Base-by-base conservation (phyloP, 768 basidiomycete species). In the Leccinellum luteum region DNA sequence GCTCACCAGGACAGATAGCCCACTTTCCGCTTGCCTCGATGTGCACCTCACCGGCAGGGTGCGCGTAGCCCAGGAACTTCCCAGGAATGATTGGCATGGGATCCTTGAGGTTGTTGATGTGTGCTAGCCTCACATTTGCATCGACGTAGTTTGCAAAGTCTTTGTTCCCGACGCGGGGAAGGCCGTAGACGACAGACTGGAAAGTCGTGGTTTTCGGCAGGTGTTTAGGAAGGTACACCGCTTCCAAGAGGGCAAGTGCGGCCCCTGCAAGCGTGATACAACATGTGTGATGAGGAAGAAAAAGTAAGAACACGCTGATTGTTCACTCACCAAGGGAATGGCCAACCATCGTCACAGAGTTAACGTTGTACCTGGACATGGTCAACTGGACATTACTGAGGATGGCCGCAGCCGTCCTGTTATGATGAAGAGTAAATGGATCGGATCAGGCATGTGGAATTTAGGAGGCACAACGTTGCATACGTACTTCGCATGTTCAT, bases 121-220 rank as follows among this genome's bases (percentile, higher is more conserved):
- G 85, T 13, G 76, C 82, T 17, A 84, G 54, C 2, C 68, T 60
- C 38, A 73, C 47, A 34, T 80, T 71, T 12, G 72, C 63, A 59
- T 85, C 81, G 48, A 85, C 76, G 58, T 79, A 80, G 63, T 84
- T 63, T 1, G 84, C 85, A 59, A 86, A 87, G 0, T 72, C 80
- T 64, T 80, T 74, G 66, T 86, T 86, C 27, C 85, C 84, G 3
- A 75, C 74, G 8, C 75, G 67, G 9, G 75, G 76, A 23, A 73
- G 61, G n/a, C 74, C 76, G 44, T 73, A 77, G 9, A 56, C 25
- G 45, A 74, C 47, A 3, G 67, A 66, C 31, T 55, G 51, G 66
- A 76, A 63, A 3, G 64, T 61, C 3, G 68, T 73, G 38, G 59
- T 59, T 0, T 60, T 23, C 10, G 74, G 71, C 14, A 77, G 67